These are phyloP conservation scores for Wilhelminamyces savonicus DNA, from an alignment of 805 yeast species.

Conservation along the genomic window DNA sequence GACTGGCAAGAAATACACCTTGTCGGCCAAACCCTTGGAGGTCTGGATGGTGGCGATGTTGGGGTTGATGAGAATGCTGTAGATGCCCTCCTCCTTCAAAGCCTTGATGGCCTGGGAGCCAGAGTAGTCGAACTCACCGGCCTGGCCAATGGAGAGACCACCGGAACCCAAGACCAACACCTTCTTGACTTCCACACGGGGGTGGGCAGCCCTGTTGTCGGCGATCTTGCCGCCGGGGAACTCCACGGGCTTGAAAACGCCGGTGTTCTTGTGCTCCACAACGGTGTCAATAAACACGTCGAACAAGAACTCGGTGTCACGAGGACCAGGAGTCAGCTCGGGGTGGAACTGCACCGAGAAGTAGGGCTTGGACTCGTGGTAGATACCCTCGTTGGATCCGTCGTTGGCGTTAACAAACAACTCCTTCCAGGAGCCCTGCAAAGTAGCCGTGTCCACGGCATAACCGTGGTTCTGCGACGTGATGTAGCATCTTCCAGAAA, in stretches of 20 bases:
- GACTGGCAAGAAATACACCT: conserved; percentile 97
- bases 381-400: conserved; percentile 97
- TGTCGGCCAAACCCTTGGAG: conserved; percentile 95
- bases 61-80: conserved; percentile 93
- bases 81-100: conserved; percentile 93
- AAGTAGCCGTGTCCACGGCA: conserved; percentile 83
- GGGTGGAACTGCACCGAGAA: conserved; percentile 99
- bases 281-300: conserved; percentile 88
- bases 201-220: conserved; percentile 71
- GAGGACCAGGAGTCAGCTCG: conserved; percentile 98
- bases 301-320: conserved; percentile 95
- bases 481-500: conserved; percentile 94
- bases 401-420: conserved; percentile 94
- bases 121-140: conserved; percentile 98
- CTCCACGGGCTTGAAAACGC: conserved; percentile 59
- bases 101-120: conserved; percentile 99
- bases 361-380: conserved; percentile 78
- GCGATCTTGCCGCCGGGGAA: conserved; percentile 86
- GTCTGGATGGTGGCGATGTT: conserved; percentile 98
- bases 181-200: conserved; percentile 80
- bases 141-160: conserved; percentile 97
- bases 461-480: conserved; percentile 99
- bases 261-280: conserved; percentile 52
- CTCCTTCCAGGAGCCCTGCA: conserved; percentile 82
- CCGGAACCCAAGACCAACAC: conserved; percentile 95